Percentiles rank a stretch among this genome's conserved stretches.
Evolutionary conservation across 2,329 filamentous ascomycete species (phyloP).

Genomic region (Pseudogymnoascus verrucosus): DNA sequence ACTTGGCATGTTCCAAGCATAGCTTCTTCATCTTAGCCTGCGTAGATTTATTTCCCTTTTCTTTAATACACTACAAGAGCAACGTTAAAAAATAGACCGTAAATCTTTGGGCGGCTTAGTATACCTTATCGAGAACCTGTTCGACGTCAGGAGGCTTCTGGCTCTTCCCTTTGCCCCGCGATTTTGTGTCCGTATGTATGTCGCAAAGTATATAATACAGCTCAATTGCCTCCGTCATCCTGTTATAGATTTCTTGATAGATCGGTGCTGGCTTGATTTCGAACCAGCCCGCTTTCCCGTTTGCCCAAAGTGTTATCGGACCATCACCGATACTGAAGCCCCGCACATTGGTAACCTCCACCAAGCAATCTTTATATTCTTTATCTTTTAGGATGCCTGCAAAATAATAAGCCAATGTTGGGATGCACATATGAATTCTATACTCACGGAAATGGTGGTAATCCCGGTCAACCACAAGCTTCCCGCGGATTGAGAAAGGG

Average conservation of each 20-base stretch:
- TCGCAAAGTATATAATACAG: conserved; percentile 57
- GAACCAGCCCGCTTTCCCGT: conserved; percentile 59
- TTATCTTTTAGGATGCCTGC: conserved; percentile 30
- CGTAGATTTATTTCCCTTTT: conserved; percentile 44
- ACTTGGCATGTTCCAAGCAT: conserved; percentile 41
- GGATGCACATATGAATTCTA: neutral
- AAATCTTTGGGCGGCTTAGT: conserved; percentile 23
- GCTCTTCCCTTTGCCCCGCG: conserved; percentile 29
- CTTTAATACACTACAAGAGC: conserved; percentile 39
- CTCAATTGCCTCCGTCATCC: conserved; percentile 55
- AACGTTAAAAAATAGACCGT: conserved; percentile 30
- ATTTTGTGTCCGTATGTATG: conserved; percentile 39
- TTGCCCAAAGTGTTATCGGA: conserved; percentile 56
- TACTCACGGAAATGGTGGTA: conserved; percentile 36
- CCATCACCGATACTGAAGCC: conserved; percentile 50
- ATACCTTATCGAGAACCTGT: conserved; percentile 18
- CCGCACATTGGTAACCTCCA: conserved; percentile 46
- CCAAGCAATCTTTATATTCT: conserved; percentile 26
- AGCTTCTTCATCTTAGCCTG: conserved; percentile 40
- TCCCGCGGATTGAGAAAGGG: conserved; percentile 54
- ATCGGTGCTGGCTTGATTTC: conserved; percentile 51
- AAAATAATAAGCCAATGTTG: neutral
- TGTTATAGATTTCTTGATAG: conserved; percentile 49
- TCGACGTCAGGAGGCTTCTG: conserved; percentile 11
- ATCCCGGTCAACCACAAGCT: conserved; percentile 42